Evolutionary conservation across 78 protist species (phyloP).

Genomic region (Guillardia theta): DNA sequence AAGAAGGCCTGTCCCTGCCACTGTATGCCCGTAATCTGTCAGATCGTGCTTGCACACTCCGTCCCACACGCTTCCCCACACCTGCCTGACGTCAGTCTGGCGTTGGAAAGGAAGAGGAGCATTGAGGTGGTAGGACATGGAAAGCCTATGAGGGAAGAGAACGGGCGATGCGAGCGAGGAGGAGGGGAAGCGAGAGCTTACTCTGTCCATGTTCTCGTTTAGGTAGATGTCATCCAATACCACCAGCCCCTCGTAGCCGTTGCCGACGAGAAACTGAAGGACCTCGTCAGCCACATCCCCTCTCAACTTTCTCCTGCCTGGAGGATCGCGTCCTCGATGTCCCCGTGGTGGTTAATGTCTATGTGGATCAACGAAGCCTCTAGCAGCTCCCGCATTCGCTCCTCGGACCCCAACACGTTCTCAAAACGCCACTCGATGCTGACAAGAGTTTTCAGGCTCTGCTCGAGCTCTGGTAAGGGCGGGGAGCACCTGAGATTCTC

Average conservation of each 20-base stretch:
- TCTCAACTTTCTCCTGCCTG: not conserved
- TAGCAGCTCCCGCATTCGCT: not conserved
- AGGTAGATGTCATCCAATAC: conserved; percentile 28
- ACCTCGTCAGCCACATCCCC: not conserved
- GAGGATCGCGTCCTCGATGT: conserved; percentile 2
- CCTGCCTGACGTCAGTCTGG: not conserved
- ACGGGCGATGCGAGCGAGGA: not conserved
- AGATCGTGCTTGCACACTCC: conserved; percentile 24
- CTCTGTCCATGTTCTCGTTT: not conserved
- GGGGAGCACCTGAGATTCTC: not conserved
- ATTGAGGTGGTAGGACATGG: not conserved
- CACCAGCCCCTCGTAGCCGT: not conserved
- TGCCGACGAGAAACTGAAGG: not conserved
- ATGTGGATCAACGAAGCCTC: not conserved
- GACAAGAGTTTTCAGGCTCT: not conserved
- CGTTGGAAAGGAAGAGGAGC: not conserved
- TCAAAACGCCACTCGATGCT: not conserved
- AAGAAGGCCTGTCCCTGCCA: not conserved
- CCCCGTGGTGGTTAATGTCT: conserved; percentile 30
- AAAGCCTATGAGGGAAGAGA: not conserved
- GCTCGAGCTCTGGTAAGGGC: not conserved
- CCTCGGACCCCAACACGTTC: not conserved
- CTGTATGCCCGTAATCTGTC: not conserved
- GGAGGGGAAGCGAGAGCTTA: not conserved
- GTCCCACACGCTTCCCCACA: not conserved